phyloP scores from a whole-genome alignment of 257 asterid genomes.

The Solanum boliviense region DNA sequence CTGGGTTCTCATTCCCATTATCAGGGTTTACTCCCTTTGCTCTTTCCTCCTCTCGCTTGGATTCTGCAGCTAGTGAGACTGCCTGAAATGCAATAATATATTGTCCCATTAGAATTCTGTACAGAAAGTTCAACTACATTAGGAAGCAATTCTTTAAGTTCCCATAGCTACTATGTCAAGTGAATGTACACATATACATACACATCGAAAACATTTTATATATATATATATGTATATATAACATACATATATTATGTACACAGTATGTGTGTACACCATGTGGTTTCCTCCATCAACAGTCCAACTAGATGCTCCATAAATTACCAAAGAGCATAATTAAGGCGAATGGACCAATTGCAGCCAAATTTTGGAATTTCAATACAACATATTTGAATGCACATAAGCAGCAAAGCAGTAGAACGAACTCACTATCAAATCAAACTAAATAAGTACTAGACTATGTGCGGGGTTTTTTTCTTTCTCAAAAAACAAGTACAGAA shows the following conservation, averaged over 20 bases:
- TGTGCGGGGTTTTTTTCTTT: background rate
- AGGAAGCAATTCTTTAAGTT: background rate
- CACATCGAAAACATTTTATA: background rate
- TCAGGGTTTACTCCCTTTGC: conserved; percentile 70
- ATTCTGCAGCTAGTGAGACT: conserved; percentile 62
- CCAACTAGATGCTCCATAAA: background rate
- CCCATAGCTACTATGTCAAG: background rate
- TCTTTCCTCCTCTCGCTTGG: conserved; percentile 83
- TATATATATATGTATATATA: background rate
- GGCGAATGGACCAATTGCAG: background rate
- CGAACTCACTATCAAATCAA: background rate
- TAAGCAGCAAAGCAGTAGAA: background rate
- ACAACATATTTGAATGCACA: background rate
- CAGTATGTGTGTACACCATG: background rate
- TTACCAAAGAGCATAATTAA: background rate
- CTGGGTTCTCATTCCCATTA: conserved; percentile 60
- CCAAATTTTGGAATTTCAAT: background rate
- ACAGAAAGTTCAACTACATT: background rate
- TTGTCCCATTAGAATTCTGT: background rate
- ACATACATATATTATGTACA: background rate
- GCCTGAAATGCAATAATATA: conserved; percentile 32
- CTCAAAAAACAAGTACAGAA: background rate
- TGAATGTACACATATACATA: background rate
- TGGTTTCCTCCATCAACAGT: background rate
- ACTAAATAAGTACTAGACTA: background rate